These are phyloP conservation scores for Leccinum arenicola DNA, from an alignment of 768 basidiomycete species.

Conservation along the genomic window DNA sequence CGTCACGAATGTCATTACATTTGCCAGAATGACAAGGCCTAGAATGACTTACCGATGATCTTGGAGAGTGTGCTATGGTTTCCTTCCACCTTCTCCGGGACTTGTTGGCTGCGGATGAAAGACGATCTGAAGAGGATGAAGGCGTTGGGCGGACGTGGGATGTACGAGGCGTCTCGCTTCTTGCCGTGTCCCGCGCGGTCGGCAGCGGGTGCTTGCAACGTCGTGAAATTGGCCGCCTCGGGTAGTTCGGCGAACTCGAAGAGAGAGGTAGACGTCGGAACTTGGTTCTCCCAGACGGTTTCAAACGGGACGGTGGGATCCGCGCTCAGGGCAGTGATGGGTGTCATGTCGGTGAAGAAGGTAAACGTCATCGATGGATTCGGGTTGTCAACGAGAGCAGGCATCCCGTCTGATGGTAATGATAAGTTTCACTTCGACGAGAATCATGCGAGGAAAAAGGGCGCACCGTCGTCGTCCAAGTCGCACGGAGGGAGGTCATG, in stretches of 20 bases:
- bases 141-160: conserved; percentile 81
- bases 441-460: neutral
- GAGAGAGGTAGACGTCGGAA: conserved; percentile 16
- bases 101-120: conserved; percentile 71
- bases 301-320: conserved; percentile 35
- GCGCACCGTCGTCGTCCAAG: conserved; percentile 38
- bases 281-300: conserved; percentile 30
- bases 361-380: conserved; percentile 54
- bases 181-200: conserved; percentile 52
- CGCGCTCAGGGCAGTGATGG: conserved; percentile 44
- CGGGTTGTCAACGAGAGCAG: conserved; percentile 52
- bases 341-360: conserved; percentile 60
- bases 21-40: neutral
- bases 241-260: conserved; percentile 14
- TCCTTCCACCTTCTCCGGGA: conserved; percentile 75
- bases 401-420: conserved; percentile 41
- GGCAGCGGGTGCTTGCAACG: conserved; percentile 23
- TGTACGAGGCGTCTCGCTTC: conserved; percentile 69
- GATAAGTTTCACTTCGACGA: conserved; percentile 8
- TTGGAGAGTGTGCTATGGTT: conserved; percentile 79
- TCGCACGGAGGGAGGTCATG: conserved; percentile 24
- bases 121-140: conserved; percentile 83
- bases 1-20: neutral
- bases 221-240: conserved; percentile 17
- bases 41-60: conserved; percentile 57